Percentiles rank a stretch among this genome's conserved stretches.
Evolutionary conservation across 345 rosid genomes (phyloP).

Genomic region (Eucalyptus sp.): DNA sequence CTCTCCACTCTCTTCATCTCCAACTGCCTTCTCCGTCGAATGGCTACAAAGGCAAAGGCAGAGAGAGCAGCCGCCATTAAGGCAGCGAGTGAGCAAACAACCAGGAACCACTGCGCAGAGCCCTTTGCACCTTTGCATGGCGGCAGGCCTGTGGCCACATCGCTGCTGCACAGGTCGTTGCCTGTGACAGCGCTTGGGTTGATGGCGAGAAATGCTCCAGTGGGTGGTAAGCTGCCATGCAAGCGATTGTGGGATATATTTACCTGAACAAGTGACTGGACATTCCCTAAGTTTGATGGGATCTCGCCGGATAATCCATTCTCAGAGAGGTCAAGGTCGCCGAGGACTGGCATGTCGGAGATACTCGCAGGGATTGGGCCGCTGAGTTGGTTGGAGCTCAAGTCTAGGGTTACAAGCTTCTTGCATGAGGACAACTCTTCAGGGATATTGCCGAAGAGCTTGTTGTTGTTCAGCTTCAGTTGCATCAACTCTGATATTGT

Average conservation of each 20-base stretch:
- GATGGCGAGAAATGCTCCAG: conserved; percentile 73
- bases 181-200: conserved; percentile 58
- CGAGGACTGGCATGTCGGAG: conserved; percentile 46
- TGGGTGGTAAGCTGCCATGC: conserved; percentile 57
- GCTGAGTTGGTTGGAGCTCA: conserved; percentile 56
- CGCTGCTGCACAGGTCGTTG: conserved; percentile 57
- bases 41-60: conserved; percentile 8
- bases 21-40: conserved; percentile 17
- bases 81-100: conserved; percentile 21
- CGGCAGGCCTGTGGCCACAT: conserved; percentile 23
- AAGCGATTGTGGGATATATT: conserved; percentile 54
- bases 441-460: conserved; percentile 58
- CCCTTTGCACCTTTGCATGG: conserved; percentile 35
- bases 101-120: conserved; percentile 35
- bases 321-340: conserved; percentile 67
- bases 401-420: conserved; percentile 66
- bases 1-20: conserved; percentile 43
- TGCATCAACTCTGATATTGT: conserved; percentile 41
- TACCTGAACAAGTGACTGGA: conserved; percentile 48
- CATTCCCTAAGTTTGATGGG: conserved; percentile 32
- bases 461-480: conserved; percentile 42
- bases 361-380: conserved; percentile 49
- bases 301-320: conserved; percentile 58
- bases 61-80: conserved; percentile 12
- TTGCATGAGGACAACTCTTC: conserved; percentile 49